Evolutionary conservation across 148 eudicot species (phyloP).

Genomic region (Cornus controversa): DNA sequence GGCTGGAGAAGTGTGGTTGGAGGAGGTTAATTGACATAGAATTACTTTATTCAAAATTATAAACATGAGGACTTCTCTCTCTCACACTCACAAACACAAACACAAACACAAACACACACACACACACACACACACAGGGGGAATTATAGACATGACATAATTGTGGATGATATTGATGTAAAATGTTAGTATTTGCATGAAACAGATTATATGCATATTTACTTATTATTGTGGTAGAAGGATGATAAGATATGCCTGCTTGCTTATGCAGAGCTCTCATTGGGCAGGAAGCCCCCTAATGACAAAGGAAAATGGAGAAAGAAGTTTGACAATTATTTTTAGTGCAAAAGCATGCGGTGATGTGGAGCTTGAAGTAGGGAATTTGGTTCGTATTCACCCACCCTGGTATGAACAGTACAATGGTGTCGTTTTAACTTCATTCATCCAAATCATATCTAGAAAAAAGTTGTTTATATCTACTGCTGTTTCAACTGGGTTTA

Average conservation of each 20-base stretch:
- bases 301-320: constrained; percentile 24
- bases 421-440: background rate
- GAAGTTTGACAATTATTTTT: constrained; percentile 60
- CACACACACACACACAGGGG: no score
- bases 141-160: no score
- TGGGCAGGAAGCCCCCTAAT: constrained; percentile 29
- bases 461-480: background rate
- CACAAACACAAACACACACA: no score
- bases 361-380: constrained; percentile 77
- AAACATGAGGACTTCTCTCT: no score
- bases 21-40: background rate
- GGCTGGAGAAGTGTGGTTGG: background rate
- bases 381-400: constrained; percentile 53
- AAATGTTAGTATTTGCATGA: background rate
- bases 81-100: no score
- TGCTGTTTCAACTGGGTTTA: background rate
- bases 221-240: background rate
- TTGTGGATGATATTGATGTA: background rate
- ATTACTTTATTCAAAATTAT: no score
- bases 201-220: background rate
- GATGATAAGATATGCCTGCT: constrained; percentile 1
- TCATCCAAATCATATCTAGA: background rate
- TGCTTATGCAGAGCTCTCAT: constrained; percentile 47
- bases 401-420: constrained; percentile 63
- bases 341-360: constrained; percentile 63